Conservation (phyloP, 257 asterid species). For the Solanum gandarillasii region DNA sequence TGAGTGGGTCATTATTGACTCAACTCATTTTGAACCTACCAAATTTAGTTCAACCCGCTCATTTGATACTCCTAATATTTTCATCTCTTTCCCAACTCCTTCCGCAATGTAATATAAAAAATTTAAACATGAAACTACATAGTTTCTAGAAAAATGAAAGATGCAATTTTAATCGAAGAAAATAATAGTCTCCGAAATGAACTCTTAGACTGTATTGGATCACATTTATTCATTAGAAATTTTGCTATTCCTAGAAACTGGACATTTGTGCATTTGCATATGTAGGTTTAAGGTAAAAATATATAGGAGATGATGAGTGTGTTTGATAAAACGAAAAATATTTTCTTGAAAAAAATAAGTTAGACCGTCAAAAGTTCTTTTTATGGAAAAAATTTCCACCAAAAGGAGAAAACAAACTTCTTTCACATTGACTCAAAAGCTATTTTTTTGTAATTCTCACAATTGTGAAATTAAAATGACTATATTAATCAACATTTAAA, state of each 20-base stretch:
- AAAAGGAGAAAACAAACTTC: not conserved
- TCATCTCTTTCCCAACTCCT: not conserved
- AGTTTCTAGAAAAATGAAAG: no score
- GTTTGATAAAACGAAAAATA: not conserved
- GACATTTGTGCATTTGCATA: not conserved
- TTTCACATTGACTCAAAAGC: not conserved
- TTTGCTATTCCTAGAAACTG: no score
- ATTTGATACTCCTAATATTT: no score
- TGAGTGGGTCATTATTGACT: not conserved
- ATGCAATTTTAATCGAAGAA: no score
- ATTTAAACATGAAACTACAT: no score
- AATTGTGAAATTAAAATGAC: not conserved
- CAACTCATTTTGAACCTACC: not conserved
- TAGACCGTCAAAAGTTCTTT: not conserved
- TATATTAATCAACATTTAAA: not conserved
- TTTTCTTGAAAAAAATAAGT: no score
- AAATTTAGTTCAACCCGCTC: not conserved
- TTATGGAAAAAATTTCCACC: not conserved
- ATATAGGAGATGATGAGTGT: not conserved
- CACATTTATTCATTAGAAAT: not conserved
- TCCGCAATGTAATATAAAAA: no score
- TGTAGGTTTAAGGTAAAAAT: not conserved
- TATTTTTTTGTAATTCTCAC: not conserved
- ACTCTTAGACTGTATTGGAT: not conserved
- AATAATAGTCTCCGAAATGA: no score